Evolutionary conservation across 2,329 filamentous ascomycete genomes (phyloP).

Genomic region (Phaeosphaeriaceae sp.): DNA sequence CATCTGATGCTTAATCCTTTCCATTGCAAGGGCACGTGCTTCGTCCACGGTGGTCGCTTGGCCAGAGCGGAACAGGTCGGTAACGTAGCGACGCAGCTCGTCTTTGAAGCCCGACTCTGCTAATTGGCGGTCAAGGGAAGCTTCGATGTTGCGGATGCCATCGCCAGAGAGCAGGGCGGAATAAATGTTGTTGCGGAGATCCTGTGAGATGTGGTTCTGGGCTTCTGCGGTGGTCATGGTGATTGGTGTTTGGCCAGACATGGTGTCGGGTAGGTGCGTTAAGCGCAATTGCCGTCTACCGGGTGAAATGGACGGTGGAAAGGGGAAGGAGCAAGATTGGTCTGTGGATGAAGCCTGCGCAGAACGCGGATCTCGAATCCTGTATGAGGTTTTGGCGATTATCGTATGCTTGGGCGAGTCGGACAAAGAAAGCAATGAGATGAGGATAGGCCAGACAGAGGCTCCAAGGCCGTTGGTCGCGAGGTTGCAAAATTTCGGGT

Average conservation of each 20-base stretch:
- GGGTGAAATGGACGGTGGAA: not conserved
- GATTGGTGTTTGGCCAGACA: conserved; percentile 27
- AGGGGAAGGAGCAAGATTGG: not conserved
- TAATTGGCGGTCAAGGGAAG: conserved; percentile 62
- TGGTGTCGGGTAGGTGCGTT: conserved; percentile 8
- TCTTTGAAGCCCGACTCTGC: conserved; percentile 67
- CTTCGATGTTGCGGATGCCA: conserved; percentile 64
- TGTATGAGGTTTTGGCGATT: not conserved
- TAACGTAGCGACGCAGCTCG: conserved; percentile 62
- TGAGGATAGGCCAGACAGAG: conserved; percentile 4
- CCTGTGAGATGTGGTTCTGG: conserved; percentile 50
- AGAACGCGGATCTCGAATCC: not conserved
- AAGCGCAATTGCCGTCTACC: not conserved
- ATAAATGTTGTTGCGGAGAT: conserved; percentile 53
- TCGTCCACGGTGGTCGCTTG: conserved; percentile 66
- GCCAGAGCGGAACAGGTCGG: conserved; percentile 64
- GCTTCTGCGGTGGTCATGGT: conserved; percentile 46
- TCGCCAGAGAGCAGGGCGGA: conserved; percentile 56
- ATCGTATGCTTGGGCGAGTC: not conserved
- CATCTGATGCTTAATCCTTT: conserved; percentile 38
- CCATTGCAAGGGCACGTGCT: conserved; percentile 62
- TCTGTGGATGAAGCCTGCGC: not conserved
- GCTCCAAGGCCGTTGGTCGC: not conserved
- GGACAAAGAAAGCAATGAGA: conserved; percentile 2
- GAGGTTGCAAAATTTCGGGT: not conserved